Evolutionary conservation across 768 basidiomycete genomes (phyloP).

Genomic region (Saitozyma sp.): DNA sequence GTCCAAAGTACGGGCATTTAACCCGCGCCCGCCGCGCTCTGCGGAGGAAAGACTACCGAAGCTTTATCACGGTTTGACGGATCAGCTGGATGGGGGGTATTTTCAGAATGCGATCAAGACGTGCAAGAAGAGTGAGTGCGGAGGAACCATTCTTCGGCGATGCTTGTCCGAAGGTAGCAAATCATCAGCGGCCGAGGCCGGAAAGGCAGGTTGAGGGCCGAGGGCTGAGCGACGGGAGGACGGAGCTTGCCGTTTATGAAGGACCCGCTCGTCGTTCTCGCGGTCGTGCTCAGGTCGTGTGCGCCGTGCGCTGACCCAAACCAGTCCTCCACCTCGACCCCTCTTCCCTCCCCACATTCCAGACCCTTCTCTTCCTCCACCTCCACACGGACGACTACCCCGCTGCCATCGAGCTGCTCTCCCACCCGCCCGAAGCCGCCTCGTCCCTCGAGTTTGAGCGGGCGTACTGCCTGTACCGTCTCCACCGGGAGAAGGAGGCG

Average conservation of each 20-base stretch:
- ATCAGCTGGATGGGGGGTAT: constrained; percentile 88
- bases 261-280: too few species aligned
- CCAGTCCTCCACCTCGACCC: constrained; percentile 72
- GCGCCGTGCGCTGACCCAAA: too few species aligned
- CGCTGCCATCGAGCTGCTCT: constrained; percentile 64
- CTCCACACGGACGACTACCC: constrained; percentile 82
- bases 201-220: too few species aligned
- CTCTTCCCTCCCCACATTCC: constrained; percentile 62
- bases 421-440: constrained; percentile 24
- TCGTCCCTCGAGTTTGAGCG: constrained; percentile 62
- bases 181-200: too few species aligned
- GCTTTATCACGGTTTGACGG: constrained; percentile 61
- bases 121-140: constrained; percentile 77
- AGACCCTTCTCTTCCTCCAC: constrained; percentile 82
- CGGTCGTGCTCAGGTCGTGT: too few species aligned
- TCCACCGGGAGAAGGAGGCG: constrained; percentile 75
- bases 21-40: constrained; percentile 37
- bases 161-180: neutral
- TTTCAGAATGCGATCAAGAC: constrained; percentile 83
- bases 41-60: constrained; percentile 40
- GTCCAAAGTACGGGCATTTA: constrained; percentile 16
- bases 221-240: too few species aligned
- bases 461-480: constrained; percentile 79
- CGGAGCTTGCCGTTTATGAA: too few species aligned
- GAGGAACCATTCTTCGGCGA: neutral